Percentiles rank a stretch among this genome's conserved stretches.
phyloP scores from a whole-genome alignment of 139 green algal species.

The Pleodorina starrii region DNA sequence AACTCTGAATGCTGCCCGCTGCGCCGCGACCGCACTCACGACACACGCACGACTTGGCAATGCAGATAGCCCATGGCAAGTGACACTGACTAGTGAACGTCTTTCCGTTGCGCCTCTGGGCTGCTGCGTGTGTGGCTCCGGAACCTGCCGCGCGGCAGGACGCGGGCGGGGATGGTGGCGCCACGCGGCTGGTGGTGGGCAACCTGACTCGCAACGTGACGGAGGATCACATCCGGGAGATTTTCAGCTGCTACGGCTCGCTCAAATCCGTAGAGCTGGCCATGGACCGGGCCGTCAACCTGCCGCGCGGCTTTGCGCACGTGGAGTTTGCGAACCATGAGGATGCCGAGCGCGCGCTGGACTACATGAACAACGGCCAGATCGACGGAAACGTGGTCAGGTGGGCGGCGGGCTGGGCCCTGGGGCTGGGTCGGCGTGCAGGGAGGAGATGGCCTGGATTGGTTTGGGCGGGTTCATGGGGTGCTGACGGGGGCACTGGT shows the following conservation, averaged over 20 bases:
- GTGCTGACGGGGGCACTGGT: too few species aligned
- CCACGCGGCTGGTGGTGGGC: conserved; percentile 77
- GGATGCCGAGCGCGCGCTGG: conserved; percentile 80
- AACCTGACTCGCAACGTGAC: conserved; percentile 91
- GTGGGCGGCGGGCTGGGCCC: too few species aligned
- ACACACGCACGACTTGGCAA: too few species aligned
- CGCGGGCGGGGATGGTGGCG: background rate
- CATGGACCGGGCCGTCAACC: conserved; percentile 77
- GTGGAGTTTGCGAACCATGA: conserved; percentile 79
- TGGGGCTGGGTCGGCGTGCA: too few species aligned
- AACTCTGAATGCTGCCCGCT: too few species aligned
- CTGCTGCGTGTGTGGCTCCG: too few species aligned
- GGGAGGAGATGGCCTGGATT: too few species aligned
- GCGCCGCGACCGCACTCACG: too few species aligned
- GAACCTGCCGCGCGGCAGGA: background rate
- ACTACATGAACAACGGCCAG: conserved; percentile 91
- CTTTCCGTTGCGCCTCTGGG: too few species aligned
- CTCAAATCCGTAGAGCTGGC: conserved; percentile 76
- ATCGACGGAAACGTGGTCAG: conserved; percentile 85
- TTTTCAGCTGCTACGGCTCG: conserved; percentile 85
- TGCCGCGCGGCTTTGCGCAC: conserved; percentile 87
- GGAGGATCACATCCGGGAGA: conserved; percentile 84
- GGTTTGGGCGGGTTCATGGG: too few species aligned
- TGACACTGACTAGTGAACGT: too few species aligned
- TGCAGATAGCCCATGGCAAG: too few species aligned